Percentiles rank a stretch among this genome's conserved stretches.
These are phyloP conservation scores for Mycena alexandri DNA, from an alignment of 768 basidiomycete species.

Conservation along the genomic window DNA sequence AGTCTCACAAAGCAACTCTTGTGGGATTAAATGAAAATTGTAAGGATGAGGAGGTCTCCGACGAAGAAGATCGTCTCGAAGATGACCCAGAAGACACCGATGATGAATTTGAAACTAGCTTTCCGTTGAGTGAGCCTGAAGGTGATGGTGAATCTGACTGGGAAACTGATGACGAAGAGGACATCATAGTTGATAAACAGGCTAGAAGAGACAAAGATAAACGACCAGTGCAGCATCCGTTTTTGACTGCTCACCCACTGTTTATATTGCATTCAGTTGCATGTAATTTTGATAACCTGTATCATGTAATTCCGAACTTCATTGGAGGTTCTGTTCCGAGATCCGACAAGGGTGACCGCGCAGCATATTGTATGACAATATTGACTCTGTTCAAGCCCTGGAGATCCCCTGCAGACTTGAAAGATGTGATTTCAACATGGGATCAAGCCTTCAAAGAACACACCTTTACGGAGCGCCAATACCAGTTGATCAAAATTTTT, in stretches of 20 bases:
- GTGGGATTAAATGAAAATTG: no score
- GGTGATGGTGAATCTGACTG: not conserved
- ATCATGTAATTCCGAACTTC: not conserved
- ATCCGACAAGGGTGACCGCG: not conserved
- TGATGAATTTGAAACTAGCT: no score
- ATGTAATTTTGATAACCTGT: not conserved
- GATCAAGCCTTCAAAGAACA: not conserved
- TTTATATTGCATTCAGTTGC: not conserved
- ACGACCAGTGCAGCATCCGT: not conserved
- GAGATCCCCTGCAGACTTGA: not conserved
- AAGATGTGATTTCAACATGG: not conserved
- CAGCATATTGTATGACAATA: not conserved
- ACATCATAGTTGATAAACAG: not conserved
- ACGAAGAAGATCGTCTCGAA: not conserved
- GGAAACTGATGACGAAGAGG: not conserved
- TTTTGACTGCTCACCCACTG: not conserved
- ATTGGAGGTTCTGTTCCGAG: not conserved
- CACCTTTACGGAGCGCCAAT: not conserved
- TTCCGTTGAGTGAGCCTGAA: no score
- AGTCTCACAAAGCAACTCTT: no score
- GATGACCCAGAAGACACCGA: not conserved
- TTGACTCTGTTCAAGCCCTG: not conserved
- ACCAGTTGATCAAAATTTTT: no score
- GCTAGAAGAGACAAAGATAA: not conserved
- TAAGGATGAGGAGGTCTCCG: no score